phyloP scores from a whole-genome alignment of 805 yeast species.

The Yamadazyma akitaensis region DNA sequence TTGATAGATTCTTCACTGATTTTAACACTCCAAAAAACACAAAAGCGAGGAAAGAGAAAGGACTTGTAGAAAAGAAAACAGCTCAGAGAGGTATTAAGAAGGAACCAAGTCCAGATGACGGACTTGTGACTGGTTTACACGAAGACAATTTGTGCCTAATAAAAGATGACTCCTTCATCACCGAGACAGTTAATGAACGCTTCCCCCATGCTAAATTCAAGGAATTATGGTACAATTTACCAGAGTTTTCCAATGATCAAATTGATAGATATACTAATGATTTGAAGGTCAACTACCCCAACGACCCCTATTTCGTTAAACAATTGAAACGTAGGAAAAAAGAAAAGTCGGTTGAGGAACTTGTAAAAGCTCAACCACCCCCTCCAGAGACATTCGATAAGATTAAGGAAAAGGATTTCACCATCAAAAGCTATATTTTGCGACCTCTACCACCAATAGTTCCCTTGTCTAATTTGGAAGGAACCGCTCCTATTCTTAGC shows the following conservation, averaged over 20 bases:
- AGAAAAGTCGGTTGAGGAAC: not conserved
- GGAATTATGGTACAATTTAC: slow-evolving; percentile 20
- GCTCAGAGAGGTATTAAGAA: not conserved
- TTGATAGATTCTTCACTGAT: slow-evolving; percentile 4
- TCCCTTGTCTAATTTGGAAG: not conserved
- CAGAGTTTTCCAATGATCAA: slow-evolving; percentile 16
- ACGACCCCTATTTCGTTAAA: slow-evolving; percentile 19
- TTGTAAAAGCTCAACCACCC: not conserved
- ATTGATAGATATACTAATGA: slow-evolving; percentile 21
- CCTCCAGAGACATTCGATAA: not conserved
- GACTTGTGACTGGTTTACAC: slow-evolving; percentile 12
- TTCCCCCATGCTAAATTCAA: slow-evolving; percentile 1
- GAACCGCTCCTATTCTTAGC: not conserved
- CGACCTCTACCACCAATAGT: not conserved
- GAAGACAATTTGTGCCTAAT: not conserved
- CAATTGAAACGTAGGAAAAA: slow-evolving; percentile 10
- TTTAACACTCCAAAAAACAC: not conserved
- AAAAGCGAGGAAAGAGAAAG: not conserved
- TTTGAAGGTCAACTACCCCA: slow-evolving; percentile 12
- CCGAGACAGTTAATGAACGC: slow-evolving; percentile 7
- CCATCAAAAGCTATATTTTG: not conserved
- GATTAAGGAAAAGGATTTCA: not conserved
- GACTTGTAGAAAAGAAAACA: not conserved
- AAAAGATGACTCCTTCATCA: slow-evolving; percentile 8
- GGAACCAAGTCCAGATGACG: slow-evolving; percentile 7